Base-by-base conservation (phyloP, 306 rosid species). In the Vigna unguiculata region DNA sequence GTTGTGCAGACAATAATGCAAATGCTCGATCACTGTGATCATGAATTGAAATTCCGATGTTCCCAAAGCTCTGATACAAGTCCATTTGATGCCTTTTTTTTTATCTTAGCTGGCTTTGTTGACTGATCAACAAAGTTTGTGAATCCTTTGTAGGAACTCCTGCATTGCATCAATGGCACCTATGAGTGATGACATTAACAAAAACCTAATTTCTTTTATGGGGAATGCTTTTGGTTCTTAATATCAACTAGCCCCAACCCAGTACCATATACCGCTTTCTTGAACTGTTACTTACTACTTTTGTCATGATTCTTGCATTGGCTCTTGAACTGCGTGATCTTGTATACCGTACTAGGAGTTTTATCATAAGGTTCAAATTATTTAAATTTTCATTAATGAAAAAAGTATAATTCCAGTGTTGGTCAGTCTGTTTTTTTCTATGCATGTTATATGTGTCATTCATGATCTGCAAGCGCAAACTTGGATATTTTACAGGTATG, bases 401-500 rank as follows among this genome's bases (percentile, higher is more conserved):
- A 46, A 16, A 36, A 17, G 38, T 71, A 32, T 32, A 32, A 20
- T 63, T 30, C 7, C 61, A 36, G 4, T 16, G 53, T 58, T 45
- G 5, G 67, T 61, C 16, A 4, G 54, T 11, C 55, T 71, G 12
- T 16, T 59, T 16, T 61, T 77, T 38, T 71, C 64, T 66, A 64
- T 72, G 66, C 58, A 53, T 41, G 64, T 6, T 43, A 17, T 21
- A 30, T 59, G 20, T 9, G 30, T 61, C 49, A 61, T 60, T 22
- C 58, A 69, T 69, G 49, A 57, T 40, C 28, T 70, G 62, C 55
- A 28, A 76, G 63, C 74, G 43, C 74, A 63, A 78, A 65, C 73
- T 76, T 72, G 13, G 36, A 11, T 67, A 14, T 68, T 24, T 62
- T 84, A 78, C 85, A 95, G 98, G 92, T 92, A 48, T 95, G 98